Evolutionary conservation across 176 grass and related monocot species (phyloP), one percentile per base, ranked within the genome.

Genomic region (Typha latifolia): DNA sequence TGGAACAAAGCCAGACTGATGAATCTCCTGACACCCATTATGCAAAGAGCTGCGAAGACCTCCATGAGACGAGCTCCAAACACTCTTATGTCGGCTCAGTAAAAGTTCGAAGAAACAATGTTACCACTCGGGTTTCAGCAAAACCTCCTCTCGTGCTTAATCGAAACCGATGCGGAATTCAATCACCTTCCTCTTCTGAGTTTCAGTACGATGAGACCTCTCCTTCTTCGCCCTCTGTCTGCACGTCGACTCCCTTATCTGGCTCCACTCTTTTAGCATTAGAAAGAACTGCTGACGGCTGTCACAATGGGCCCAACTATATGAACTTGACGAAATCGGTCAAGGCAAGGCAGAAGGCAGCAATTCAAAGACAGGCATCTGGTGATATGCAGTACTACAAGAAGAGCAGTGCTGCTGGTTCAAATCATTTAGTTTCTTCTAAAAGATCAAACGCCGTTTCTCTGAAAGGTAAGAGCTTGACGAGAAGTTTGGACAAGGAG

Each of bases 301-400:
- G 79, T 69, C 76, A 70, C 2, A 64, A 43, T 51, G 69, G 62
- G 13, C 73, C 84, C 6, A 96, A 22, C 73, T 96, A 96, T 66
- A 88, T 96, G 87, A 78, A 53, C 74, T 67, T 80, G 79, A 96
- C 91, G 11, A 82, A 96, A 71, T 86, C 92, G 3, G 85, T 82
- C 27, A 91, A 86, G 68, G 85, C 88, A 71, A 96, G 80, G 72
- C 61, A 73, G 63, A 84, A 69, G 61, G 57, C 32, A 63, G 71
- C 62, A 34, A 70, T 59, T 6, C 68, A 84, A 14, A 57, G 82
- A 20, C 82, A 78, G 3, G 37, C 57, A 22, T 82, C 85, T n/a
- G 69, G 69, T 0, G 82, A 74, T 70, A 49, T 77, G 72, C 21
- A 77, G 14, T 57, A 67, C 34, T 49, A 77, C 48, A 80, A 20